Conservation (phyloP, 306 rosid genomes). For the Argentina anserina region DNA sequence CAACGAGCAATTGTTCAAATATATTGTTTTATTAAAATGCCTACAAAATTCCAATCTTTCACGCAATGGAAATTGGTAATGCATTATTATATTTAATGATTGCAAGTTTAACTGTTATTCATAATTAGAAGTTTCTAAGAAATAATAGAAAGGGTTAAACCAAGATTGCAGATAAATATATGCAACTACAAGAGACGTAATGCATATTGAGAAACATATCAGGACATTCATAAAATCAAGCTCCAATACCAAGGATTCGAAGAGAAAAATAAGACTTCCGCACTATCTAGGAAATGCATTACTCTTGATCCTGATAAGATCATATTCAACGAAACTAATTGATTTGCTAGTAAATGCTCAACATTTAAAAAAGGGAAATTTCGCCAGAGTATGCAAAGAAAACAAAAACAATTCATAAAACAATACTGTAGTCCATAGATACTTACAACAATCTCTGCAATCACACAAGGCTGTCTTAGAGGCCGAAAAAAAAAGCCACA, state of each 20-base stretch:
- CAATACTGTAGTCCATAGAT: neutral
- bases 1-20: neutral
- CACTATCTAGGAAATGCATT: neutral
- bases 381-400: too few species aligned
- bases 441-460: constrained; percentile 70
- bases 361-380: neutral
- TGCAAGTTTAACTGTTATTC: neutral
- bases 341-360: neutral
- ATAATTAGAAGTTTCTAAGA: neutral
- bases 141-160: neutral
- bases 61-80: neutral
- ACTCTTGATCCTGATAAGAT: neutral
- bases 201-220: neutral
- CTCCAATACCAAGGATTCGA: neutral
- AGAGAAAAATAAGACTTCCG: neutral
- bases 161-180: neutral
- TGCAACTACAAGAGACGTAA: neutral
- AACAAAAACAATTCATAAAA: neutral
- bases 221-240: neutral
- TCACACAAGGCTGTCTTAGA: constrained; percentile 54
- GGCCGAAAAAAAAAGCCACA: constrained; percentile 43
- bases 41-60: neutral
- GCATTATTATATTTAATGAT: neutral
- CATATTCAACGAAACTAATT: neutral
- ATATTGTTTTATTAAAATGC: neutral